Evolutionary conservation across 148 eudicot species (phyloP).

Genomic region (Nepenthes mirabilis): DNA sequence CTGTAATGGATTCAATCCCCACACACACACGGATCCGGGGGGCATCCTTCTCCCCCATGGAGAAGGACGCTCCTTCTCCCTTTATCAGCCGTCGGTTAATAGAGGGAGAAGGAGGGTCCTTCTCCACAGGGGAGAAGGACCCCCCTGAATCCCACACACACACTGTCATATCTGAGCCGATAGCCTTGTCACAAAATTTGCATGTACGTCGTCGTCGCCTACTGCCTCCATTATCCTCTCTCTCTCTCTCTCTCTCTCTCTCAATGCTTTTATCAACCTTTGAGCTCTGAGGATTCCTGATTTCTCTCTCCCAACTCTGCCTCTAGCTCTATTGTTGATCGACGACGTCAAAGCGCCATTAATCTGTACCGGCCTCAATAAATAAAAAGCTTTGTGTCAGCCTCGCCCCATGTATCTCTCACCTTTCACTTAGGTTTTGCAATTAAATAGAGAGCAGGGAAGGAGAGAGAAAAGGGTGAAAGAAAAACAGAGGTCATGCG

Average conservation of each 20-base stretch:
- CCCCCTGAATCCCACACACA: too few relatives aligned
- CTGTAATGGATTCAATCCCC: too few relatives aligned
- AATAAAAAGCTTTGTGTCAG: neutral
- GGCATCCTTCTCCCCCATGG: too few relatives aligned
- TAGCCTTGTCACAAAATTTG: slow-evolving; percentile 39
- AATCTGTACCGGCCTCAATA: neutral
- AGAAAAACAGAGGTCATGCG: slow-evolving; percentile 16
- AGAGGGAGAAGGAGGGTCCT: too few relatives aligned
- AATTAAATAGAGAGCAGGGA: neutral
- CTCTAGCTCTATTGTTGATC: neutral
- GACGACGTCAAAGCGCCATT: neutral
- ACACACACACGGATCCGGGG: too few relatives aligned
- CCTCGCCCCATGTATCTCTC: neutral
- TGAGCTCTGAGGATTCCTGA: neutral
- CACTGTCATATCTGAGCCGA: neutral
- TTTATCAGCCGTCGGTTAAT: too few relatives aligned
- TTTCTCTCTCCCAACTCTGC: neutral
- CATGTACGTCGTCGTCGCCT: slow-evolving; percentile 21
- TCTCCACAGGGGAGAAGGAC: too few relatives aligned
- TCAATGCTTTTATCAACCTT: too few relatives aligned
- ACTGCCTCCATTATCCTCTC: slow-evolving; percentile 2
- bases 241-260: neutral
- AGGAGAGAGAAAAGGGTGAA: slow-evolving; percentile 1
- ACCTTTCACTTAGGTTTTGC: slow-evolving; percentile 2
- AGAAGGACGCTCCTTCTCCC: too few relatives aligned